Base-by-base conservation (phyloP, 495 filamentous ascomycete species). In the Annulohypoxylon bovei region DNA sequence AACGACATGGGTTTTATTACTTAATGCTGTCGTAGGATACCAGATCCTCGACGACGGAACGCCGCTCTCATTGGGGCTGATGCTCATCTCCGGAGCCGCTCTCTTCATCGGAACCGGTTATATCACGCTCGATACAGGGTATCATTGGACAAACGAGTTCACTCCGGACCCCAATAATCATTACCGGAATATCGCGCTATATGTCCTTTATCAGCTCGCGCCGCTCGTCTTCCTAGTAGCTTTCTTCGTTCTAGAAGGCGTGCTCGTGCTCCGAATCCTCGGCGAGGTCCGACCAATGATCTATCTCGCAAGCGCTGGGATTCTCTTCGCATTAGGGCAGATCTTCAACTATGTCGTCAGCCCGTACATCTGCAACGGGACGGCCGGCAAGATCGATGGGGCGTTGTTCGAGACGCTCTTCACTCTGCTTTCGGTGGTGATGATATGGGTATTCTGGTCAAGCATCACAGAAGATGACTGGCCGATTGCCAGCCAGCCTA, bases 401-500 rank as follows among this genome's bases (percentile, higher is more conserved):
- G 88, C 94, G 11, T 77, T 98, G 2, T 99, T 99, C 78, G 89
- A 97, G 78, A 98, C 95, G 0, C 83, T 97, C 16, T 98, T 98
- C 82, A 98, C 93, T 0, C 82, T 98, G 0, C 79, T 93, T 12
- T 84, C 94, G 1, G 93, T 98, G 6, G 85, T 91, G 12, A 87
- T 86, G 79, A 75, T 97, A 52, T 99, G 95, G 95, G 75, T 91
- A 68, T 99, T 99, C 84, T 98, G 96, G 95, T 95, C 93, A 40
- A 97, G 93, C 82, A 99, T 99, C 74, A 99, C 95, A 4, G 95
- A 99, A 81, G 95, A 99, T 75, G 95, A 98, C 82, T 99, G 95
- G 95, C 93, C 95, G 1, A 87, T 90, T 54, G 70, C 68, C 25
- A 72, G 65, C 58, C 68, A 74, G 35, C 57, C 70, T 22, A 40